These are phyloP conservation scores for Echites panduratus DNA, from an alignment of 257 asterid species.

Conservation along the genomic window DNA sequence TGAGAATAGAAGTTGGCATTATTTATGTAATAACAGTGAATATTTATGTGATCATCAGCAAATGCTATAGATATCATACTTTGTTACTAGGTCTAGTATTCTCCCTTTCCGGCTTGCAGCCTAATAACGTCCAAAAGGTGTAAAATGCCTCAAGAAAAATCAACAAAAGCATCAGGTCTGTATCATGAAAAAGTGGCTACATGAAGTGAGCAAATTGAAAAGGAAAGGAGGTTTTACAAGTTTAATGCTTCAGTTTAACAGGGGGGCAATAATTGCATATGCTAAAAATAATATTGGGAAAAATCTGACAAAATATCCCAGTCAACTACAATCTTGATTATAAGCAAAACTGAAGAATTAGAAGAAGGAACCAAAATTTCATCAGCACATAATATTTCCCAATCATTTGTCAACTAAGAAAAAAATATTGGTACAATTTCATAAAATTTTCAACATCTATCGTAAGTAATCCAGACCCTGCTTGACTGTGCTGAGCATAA, in stretches of 20 bases:
- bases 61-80: background rate
- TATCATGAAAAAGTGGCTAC: background rate
- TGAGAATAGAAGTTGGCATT: background rate
- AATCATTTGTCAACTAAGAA: background rate
- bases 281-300: too few species aligned
- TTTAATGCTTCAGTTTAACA: too few species aligned
- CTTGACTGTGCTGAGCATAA: background rate
- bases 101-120: background rate
- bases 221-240: too few species aligned
- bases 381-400: background rate
- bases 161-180: background rate
- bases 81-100: background rate
- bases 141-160: background rate
- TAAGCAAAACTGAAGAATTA: background rate
- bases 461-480: background rate
- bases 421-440: background rate
- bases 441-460: background rate
- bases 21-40: too few species aligned
- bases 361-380: background rate
- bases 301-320: too few species aligned
- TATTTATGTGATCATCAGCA: background rate
- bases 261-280: too few species aligned
- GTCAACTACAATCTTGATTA: background rate
- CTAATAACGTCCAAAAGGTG: too few species aligned
- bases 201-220: background rate